A percentile compares a stretch with the other conserved stretches of the same genome.
These are phyloP conservation scores for Trichomonas tenax DNA, from an alignment of 208 protist species.

Conservation along the genomic window DNA sequence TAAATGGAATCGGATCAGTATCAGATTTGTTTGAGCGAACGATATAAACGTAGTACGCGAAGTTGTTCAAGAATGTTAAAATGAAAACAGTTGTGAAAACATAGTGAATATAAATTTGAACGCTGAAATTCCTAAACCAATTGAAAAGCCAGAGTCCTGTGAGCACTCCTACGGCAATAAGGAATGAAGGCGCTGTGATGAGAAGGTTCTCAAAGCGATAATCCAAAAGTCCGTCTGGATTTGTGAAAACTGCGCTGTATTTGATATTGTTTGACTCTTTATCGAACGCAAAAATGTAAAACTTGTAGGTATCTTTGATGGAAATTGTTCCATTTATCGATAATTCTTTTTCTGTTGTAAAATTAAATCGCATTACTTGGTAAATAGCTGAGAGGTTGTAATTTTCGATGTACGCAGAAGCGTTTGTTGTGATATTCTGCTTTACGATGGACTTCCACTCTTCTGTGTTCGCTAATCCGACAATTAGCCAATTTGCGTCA, in stretches of 20 bases:
- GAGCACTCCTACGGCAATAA: background rate
- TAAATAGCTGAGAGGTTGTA: background rate
- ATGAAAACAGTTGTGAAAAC: background rate
- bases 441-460: background rate
- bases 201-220: background rate
- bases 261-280: background rate
- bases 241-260: background rate
- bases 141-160: background rate
- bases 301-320: background rate
- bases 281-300: background rate
- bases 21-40: background rate
- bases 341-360: background rate
- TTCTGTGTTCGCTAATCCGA: background rate
- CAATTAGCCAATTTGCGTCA: background rate
- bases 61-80: background rate
- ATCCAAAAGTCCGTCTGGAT: background rate
- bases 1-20: background rate
- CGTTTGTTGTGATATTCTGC: background rate
- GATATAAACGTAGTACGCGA: background rate
- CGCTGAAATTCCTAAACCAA: background rate
- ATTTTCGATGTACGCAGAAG: background rate
- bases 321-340: background rate
- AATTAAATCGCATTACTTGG: background rate
- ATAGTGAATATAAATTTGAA: background rate
- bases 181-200: background rate